Evolutionary conservation across 2,329 filamentous ascomycete genomes (phyloP).

Genomic region (Claviceps sorghi): DNA sequence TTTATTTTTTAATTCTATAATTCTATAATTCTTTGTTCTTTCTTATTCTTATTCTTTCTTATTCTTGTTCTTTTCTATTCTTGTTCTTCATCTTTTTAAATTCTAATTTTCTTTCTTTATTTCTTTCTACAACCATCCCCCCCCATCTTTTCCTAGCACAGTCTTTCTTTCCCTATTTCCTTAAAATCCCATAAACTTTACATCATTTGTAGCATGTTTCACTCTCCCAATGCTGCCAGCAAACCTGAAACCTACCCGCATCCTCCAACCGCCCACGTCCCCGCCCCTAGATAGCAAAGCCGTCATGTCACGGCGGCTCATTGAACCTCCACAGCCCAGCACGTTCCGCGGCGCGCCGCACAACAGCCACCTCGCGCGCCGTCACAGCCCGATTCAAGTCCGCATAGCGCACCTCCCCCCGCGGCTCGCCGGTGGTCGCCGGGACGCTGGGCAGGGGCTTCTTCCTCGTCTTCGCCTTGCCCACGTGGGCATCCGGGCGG

Average conservation of each 20-base stretch:
- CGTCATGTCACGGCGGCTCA: conserved; percentile 41
- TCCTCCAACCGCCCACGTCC: no score
- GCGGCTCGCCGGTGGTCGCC: no score
- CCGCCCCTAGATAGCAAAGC: conserved; percentile 28
- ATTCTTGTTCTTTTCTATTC: background rate
- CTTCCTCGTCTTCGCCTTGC: conserved; percentile 53
- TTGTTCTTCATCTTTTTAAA: background rate
- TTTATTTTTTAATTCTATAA: no score
- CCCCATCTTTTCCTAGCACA: no score
- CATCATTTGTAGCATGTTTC: no score
- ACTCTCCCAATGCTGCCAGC: no score
- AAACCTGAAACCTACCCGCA: no score
- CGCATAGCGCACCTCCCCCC: conserved; percentile 45
- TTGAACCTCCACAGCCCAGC: conserved; percentile 70
- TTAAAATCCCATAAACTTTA: no score
- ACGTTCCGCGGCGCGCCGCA: conserved; percentile 51
- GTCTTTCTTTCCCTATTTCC: no score
- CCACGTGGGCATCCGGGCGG: conserved; percentile 65
- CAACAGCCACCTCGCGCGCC: conserved; percentile 48
- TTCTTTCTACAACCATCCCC: no score
- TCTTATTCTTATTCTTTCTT: background rate
- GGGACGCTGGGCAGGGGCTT: no score
- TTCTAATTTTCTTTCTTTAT: no score
- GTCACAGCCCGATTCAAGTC: conserved; percentile 57
- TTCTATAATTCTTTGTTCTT: background rate